Evolutionary conservation across 2,329 filamentous ascomycete genomes (phyloP).

Genomic region (Cytospora leucostoma): DNA sequence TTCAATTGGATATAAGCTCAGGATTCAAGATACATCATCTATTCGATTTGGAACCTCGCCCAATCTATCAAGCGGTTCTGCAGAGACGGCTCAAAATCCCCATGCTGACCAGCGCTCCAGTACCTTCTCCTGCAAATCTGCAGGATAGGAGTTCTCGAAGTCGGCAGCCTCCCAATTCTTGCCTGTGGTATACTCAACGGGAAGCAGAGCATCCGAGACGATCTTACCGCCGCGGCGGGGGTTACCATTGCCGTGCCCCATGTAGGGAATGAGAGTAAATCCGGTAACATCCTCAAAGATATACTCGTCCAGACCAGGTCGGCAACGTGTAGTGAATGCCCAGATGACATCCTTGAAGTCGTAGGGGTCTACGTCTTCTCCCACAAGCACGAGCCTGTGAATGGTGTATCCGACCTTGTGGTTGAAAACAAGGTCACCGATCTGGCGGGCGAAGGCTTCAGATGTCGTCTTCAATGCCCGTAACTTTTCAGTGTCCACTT

Average conservation of each 20-base stretch:
- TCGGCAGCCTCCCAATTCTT: conserved; percentile 36
- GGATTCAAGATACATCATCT: neutral
- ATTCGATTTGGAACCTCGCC: neutral
- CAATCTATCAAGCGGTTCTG: neutral
- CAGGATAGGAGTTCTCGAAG: conserved; percentile 41
- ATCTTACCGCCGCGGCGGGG: conserved; percentile 45
- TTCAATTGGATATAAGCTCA: neutral
- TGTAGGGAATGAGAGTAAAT: conserved; percentile 50
- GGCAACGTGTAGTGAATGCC: conserved; percentile 51
- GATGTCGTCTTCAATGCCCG: conserved; percentile 54
- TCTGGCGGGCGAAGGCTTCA: conserved; percentile 39
- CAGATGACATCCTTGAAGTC: conserved; percentile 49
- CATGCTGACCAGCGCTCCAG: conserved; percentile 36
- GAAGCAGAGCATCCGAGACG: conserved; percentile 47
- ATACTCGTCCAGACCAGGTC: conserved; percentile 46
- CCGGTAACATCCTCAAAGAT: conserved; percentile 47
- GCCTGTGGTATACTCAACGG: conserved; percentile 44
- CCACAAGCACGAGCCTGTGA: conserved; percentile 48
- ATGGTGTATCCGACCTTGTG: conserved; percentile 46
- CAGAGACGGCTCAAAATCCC: neutral
- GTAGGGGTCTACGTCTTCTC: conserved; percentile 52
- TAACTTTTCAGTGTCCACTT: conserved; percentile 59
- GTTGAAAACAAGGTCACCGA: conserved; percentile 47
- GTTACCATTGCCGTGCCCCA: conserved; percentile 43
- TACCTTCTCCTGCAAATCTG: conserved; percentile 43